Evolutionary conservation across 176 grass and related monocot genomes (phyloP), one percentile per base, ranked within the genome.

Genomic region (Bothriochloa decipiens): DNA sequence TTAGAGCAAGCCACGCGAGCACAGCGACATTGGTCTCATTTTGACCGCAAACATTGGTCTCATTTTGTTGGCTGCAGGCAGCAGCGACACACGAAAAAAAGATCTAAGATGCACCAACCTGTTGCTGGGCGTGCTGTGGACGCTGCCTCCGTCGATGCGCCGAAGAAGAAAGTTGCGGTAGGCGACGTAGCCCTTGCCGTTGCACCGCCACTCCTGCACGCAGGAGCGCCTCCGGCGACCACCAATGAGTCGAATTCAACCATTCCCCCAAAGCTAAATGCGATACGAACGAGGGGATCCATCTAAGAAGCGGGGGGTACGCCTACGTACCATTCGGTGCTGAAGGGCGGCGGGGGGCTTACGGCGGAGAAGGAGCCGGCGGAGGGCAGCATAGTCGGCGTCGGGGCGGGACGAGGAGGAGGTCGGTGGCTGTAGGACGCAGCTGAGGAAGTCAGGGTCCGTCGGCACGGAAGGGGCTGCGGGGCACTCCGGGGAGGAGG

Each of bases 391-490:
- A 79, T 98, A 98, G 80, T 94, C 83, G 65, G 75, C 57, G 85
- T 96, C 87, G 41, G 89, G 81, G 83, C 91, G 96, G 65, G 80
- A 71, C 82, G 82, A 68, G 77, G 84, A 67, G 37, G 84, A 18
- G 33, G 84, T 86, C 57, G 86, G 83, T 28, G 96, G 93, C 85
- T 96, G 96, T 53, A 98, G 91, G 58, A 98, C 35, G 81, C 87
- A 96, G 93, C 96, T 89, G 37, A 95, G 85, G 81, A 98, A 98
- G 86, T 96, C 96, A 6, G 86, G 86, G 87, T 98, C 88, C 65
- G 82, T 87, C 3, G 87, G 65, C 37, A 70, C 23, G 28, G 88
- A 83, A 2, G 88, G 57, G 36, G 14, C 10, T 6, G 79, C 15
- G n/a, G 74, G 20, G 43, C 55, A 20, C 6, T 74, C 42, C 20